These are phyloP conservation scores for Cladosporium sp. DNA, from an alignment of 2,329 filamentous ascomycete genomes.

Conservation along the genomic window DNA sequence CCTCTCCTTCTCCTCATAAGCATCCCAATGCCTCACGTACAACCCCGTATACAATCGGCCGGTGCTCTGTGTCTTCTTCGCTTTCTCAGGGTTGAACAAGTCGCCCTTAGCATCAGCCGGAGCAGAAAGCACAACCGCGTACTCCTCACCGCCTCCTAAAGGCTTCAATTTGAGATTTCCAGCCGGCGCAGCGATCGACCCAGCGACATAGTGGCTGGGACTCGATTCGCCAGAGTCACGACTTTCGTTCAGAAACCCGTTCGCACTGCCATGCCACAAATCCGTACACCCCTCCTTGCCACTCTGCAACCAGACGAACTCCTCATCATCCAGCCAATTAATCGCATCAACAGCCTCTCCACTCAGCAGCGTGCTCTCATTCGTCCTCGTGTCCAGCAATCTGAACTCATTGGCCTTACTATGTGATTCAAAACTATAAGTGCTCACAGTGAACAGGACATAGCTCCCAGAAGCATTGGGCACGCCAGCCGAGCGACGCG, in stretches of 20 bases:
- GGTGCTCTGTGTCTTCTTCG: slow-evolving; percentile 40
- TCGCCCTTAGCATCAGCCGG: slow-evolving; percentile 64
- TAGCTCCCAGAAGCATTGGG: slow-evolving; percentile 65
- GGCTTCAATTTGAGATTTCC: slow-evolving; percentile 45
- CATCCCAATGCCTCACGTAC: slow-evolving; percentile 53
- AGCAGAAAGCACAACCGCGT: slow-evolving; percentile 50
- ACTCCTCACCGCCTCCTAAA: slow-evolving; percentile 31
- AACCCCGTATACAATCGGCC: slow-evolving; percentile 48
- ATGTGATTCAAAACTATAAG: slow-evolving; percentile 77
- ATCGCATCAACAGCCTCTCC: slow-evolving; percentile 67
- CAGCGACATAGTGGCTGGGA: slow-evolving; percentile 36
- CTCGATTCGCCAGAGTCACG: slow-evolving; percentile 13
- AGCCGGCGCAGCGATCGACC: slow-evolving; percentile 43
- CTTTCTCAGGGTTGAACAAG: slow-evolving; percentile 52
- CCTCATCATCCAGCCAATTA: slow-evolving; percentile 68
- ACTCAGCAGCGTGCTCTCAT: slow-evolving; percentile 62
- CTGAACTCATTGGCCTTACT: slow-evolving; percentile 64
- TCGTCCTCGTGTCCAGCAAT: slow-evolving; percentile 64
- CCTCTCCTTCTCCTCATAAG: slow-evolving; percentile 60
- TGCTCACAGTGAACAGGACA: slow-evolving; percentile 64
- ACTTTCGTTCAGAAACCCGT: background rate
- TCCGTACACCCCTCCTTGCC: background rate
- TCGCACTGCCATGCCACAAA: background rate
- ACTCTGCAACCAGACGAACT: slow-evolving; percentile 51
- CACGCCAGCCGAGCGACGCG: slow-evolving; percentile 64